phyloP scores from a whole-genome alignment of 495 filamentous ascomycete genomes.

The Aspergillus panamensis region DNA sequence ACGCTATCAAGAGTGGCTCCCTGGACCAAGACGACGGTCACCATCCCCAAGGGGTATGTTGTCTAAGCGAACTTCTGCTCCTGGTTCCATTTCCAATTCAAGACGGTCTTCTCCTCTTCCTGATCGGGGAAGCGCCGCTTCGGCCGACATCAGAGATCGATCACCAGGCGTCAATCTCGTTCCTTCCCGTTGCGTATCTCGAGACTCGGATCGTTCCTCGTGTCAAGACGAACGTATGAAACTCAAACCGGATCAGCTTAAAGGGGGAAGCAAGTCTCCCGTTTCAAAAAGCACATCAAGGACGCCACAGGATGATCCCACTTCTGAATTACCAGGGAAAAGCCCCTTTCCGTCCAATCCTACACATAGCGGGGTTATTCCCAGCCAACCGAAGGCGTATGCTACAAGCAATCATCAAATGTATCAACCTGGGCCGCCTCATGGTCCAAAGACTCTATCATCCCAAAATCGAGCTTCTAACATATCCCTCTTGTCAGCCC shows the following conservation, averaged over 20 bases:
- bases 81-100: conserved; percentile 38
- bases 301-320: conserved; percentile 9
- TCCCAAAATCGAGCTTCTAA: conserved; percentile 48
- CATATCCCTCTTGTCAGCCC: conserved; percentile 52
- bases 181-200: conserved; percentile 8
- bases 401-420: conserved; percentile 34
- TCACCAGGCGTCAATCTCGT: conserved; percentile 25
- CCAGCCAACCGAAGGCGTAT: conserved; percentile 38
- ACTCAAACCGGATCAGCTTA: conserved; percentile 4
- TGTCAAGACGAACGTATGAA: conserved; percentile 9
- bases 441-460: conserved; percentile 43
- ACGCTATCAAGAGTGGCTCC: conserved; percentile 12
- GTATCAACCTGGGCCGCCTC: conserved; percentile 47
- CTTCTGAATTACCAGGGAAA: conserved; percentile 1
- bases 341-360: conserved; percentile 12
- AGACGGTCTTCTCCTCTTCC: conserved; percentile 37
- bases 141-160: conserved; percentile 22
- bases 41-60: conserved; percentile 28
- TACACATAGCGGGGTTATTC: conserved; percentile 21
- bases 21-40: conserved; percentile 23
- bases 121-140: conserved; percentile 24
- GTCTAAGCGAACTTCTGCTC: conserved; percentile 31
- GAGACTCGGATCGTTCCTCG: conserved; percentile 6
- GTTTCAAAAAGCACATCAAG: conserved; percentile 1
- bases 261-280: conserved; percentile 10